Evolutionary conservation across 108 stramenopile genomes (phyloP).

Genomic region (Parmales sp.): DNA sequence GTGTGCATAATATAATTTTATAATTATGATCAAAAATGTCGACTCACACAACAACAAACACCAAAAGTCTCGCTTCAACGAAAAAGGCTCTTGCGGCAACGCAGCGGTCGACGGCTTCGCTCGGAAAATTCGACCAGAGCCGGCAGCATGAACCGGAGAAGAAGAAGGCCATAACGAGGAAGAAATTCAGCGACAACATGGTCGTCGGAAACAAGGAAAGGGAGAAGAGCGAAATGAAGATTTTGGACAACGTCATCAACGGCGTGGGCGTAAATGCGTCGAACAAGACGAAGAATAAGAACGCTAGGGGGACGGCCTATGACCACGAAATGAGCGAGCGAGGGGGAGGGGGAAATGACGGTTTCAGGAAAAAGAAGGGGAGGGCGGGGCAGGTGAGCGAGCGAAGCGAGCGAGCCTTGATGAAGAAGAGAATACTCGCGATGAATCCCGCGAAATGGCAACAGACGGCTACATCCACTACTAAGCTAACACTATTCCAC

Average conservation of each 20-base stretch:
- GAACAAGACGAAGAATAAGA: slow-evolving; percentile 53
- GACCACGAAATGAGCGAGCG: slow-evolving; percentile 81
- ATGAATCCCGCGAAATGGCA: no score
- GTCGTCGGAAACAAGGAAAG: slow-evolving; percentile 29
- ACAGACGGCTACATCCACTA: no score
- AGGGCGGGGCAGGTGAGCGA: slow-evolving; percentile 72
- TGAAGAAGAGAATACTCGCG: no score
- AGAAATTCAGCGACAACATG: slow-evolving; percentile 31
- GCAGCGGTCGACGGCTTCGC: slow-evolving; percentile 64
- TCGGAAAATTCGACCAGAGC: slow-evolving; percentile 71
- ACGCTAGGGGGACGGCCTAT: slow-evolving; percentile 75
- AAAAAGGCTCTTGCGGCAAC: slow-evolving; percentile 54
- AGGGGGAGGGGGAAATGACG: slow-evolving; percentile 46
- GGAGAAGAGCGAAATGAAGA: slow-evolving; percentile 51
- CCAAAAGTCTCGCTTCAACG: slow-evolving; percentile 30
- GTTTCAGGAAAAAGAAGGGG: slow-evolving; percentile 86
- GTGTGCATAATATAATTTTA: no score
- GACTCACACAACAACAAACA: no score
- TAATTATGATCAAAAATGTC: background rate
- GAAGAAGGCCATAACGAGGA: slow-evolving; percentile 33
- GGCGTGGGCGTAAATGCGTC: slow-evolving; percentile 60
- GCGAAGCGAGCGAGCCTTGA: no score
- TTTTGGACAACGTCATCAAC: slow-evolving; percentile 62
- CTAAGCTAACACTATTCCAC: no score
- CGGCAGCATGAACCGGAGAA: slow-evolving; percentile 70